phyloP scores from a whole-genome alignment of 176 grass and related monocot species.

The maize (Zea mays) region Zm-B73-REFERENCE-NAM-5.0 NC_050096.1:14213001-14213500 shows the following conservation, averaged over 20 bases:
- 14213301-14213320: not conserved
- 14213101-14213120: slow-evolving; percentile 20
- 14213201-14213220: slow-evolving; percentile 24
- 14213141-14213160: slow-evolving; percentile 13
- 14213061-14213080: not conserved
- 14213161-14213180: not conserved
- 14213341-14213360: not conserved
- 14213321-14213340: not conserved
- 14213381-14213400: not conserved
- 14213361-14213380: not conserved
- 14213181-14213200: not conserved
- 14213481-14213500: not conserved
- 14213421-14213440: not conserved
- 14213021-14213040: slow-evolving; percentile 23
- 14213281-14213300: not conserved
- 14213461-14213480: not conserved
- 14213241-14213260: not conserved
- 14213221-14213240: not conserved
- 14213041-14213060: not conserved
- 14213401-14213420: not conserved
- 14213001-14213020: not conserved
- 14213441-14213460: not conserved
- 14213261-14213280: not conserved
- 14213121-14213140: not conserved
- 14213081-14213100: slow-evolving; percentile 32